Evolutionary conservation across 768 basidiomycete species (phyloP), one percentile per base, ranked within the genome.

Genomic region (Boletus rex-veris): DNA sequence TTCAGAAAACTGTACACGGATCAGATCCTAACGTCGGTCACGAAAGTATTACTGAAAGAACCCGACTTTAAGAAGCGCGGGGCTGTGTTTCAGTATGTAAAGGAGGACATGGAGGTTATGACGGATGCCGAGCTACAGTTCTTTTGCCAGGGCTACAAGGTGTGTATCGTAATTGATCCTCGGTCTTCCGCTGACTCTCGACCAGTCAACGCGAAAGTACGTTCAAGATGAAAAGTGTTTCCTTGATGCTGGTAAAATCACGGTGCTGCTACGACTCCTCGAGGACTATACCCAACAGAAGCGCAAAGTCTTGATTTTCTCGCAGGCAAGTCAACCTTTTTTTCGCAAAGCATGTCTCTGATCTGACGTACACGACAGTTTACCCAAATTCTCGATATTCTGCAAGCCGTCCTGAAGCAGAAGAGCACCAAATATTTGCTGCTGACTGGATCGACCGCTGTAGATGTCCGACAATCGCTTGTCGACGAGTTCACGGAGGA

Each of bases 31-130:
- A 78, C 80, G 21, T 76, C 81, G 2, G 85, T 98, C 58, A 83
- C 96, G 7, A 90, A 82, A 64, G 83, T 86, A 48, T 77, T 97
- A 48, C 71, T 98, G 68, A 92, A 92, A 68, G 96, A 98, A 67
- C 85, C 90, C 4, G 92, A 96, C 64, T 98, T 93, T 72, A 88
- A 84, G 72, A 89, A 85, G 69, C 83, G 88, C 15, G 85, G 85
- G 1, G 87, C 88, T 8, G 68, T 90, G 41, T 90, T 84, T 62
- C 83, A 94, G 31, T 82, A 85, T 56, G 92, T 99, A 47, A 91
- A 92, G 66, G 97, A 99, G 70, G 97, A 99, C 70, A 92, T 99
- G 90, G 83, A 90, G 61, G 88, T 97, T 18, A 98, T 98, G 96
- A 96, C 93, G 41, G 97, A 99, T 71, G 88, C 93, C 8, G 97